phyloP scores from a whole-genome alignment of 192 early-diverging fungal genomes.

The Coemansia sp. region DNA sequence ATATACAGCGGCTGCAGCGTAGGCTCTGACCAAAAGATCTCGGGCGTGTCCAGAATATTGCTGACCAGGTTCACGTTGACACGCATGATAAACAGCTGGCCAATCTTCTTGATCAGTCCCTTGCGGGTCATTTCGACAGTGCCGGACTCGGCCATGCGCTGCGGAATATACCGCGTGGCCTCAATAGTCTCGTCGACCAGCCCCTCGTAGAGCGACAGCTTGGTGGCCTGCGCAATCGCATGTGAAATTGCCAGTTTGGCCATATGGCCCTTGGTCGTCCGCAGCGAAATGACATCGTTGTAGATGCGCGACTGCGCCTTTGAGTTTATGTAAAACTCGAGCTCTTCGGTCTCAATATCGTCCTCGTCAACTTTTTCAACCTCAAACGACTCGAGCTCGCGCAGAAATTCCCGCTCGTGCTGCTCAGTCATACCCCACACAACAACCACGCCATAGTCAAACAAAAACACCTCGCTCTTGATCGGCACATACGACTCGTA shows the following conservation, averaged over 20 bases:
- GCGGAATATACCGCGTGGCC: slow-evolving; percentile 84
- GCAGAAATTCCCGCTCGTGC: slow-evolving; percentile 77
- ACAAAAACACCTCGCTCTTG: slow-evolving; percentile 77
- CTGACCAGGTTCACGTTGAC: slow-evolving; percentile 88
- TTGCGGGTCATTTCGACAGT: slow-evolving; percentile 90
- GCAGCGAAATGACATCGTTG: slow-evolving; percentile 86
- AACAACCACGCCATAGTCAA: slow-evolving; percentile 94
- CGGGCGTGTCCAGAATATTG: slow-evolving; percentile 89
- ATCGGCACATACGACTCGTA: slow-evolving; percentile 51
- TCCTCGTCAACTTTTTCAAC: slow-evolving; percentile 54
- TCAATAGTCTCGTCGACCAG: slow-evolving; percentile 92
- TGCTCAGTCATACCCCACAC: slow-evolving; percentile 91
- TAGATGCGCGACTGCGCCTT: slow-evolving; percentile 69
- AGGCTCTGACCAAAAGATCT: slow-evolving; percentile 91
- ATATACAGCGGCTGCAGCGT: slow-evolving; percentile 75
- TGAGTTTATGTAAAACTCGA: slow-evolving; percentile 75
- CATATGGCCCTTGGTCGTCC: slow-evolving; percentile 76
- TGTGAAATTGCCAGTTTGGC: slow-evolving; percentile 94
- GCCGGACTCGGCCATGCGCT: slow-evolving; percentile 90
- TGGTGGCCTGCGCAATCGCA: slow-evolving; percentile 92
- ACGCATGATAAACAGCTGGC: slow-evolving; percentile 86
- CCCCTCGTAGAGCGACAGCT: slow-evolving; percentile 89
- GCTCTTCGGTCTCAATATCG: slow-evolving; percentile 79
- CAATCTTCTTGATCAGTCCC: slow-evolving; percentile 93
- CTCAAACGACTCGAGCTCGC: slow-evolving; percentile 70